These are phyloP conservation scores for Aspergillus brasiliensis DNA, from an alignment of 2,329 filamentous ascomycete genomes.

Conservation along the genomic window DNA sequence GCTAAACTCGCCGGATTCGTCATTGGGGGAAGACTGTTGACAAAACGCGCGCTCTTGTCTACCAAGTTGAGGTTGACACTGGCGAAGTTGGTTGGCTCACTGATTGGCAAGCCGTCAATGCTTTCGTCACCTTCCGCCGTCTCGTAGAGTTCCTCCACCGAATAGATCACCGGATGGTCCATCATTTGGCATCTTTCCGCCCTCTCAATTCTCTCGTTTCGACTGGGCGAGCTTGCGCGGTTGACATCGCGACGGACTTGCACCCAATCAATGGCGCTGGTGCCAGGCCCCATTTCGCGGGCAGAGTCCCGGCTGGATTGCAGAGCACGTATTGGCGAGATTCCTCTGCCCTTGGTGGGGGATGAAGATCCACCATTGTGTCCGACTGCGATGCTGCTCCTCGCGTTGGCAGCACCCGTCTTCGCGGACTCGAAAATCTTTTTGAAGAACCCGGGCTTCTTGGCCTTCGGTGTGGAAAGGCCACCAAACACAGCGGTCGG, in stretches of 20 bases:
- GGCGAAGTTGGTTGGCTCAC: constrained; percentile 78
- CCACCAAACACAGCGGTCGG: constrained; percentile 73
- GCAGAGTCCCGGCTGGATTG: constrained; percentile 53
- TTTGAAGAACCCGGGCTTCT: constrained; percentile 89
- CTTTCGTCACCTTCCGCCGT: constrained; percentile 88
- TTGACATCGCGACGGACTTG: constrained; percentile 95
- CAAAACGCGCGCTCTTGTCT: constrained; percentile 92
- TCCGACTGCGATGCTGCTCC: constrained; percentile 77
- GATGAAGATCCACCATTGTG: constrained; percentile 49
- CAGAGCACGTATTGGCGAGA: constrained; percentile 42
- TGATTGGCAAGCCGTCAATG: constrained; percentile 79
- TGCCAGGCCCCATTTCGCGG: constrained; percentile 69
- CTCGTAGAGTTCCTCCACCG: constrained; percentile 85
- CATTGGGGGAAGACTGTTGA: constrained; percentile 78
- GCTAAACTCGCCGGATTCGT: constrained; percentile 81
- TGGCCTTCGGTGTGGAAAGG: constrained; percentile 71
- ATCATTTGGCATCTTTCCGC: constrained; percentile 92
- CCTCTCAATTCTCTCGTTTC: constrained; percentile 81
- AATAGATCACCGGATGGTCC: constrained; percentile 83
- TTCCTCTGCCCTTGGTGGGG: constrained; percentile 53
- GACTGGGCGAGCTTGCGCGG: constrained; percentile 87
- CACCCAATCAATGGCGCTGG: constrained; percentile 78
- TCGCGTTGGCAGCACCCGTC: constrained; percentile 85
- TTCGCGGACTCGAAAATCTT: constrained; percentile 94
- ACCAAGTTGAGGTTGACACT: constrained; percentile 80